Conservation (phyloP, 1,284 basidiomycete genomes). For the Paramarasmius palmivorus region DNA sequence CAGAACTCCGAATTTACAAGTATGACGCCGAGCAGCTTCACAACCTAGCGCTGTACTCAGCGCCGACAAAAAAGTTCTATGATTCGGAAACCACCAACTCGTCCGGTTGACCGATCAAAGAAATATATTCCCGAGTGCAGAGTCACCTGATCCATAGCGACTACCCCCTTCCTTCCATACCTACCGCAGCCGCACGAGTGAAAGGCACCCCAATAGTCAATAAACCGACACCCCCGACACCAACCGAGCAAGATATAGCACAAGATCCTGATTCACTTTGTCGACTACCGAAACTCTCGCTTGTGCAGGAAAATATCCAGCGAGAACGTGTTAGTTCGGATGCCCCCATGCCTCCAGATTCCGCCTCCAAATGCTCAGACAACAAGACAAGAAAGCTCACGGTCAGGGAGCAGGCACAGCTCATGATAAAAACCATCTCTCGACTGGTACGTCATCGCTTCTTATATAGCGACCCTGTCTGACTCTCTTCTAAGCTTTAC, state of each 20-base stretch:
- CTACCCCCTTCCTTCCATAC: slow-evolving; percentile 35
- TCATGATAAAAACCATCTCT: slow-evolving; percentile 53
- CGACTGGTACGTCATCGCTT: slow-evolving; percentile 45
- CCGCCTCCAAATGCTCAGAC: slow-evolving; percentile 22
- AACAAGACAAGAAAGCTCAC: slow-evolving; percentile 43
- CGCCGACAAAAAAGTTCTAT: slow-evolving; percentile 29
- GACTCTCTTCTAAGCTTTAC: slow-evolving; percentile 15
- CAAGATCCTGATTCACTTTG: slow-evolving; percentile 2
- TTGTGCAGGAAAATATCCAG: slow-evolving; percentile 8
- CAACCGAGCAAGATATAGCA: slow-evolving; percentile 9
- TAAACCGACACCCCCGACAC: slow-evolving; percentile 33
- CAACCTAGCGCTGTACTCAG: no score
- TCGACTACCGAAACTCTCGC: slow-evolving; percentile 9
- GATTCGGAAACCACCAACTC: slow-evolving; percentile 2
- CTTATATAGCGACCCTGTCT: slow-evolving; percentile 11
- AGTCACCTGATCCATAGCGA: not conserved
- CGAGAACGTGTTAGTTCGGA: not conserved
- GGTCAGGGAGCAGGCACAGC: slow-evolving; percentile 48
- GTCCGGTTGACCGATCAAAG: not conserved
- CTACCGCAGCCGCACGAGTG: slow-evolving; percentile 18
- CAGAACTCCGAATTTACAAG: slow-evolving; percentile 44
- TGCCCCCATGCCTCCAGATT: slow-evolving; percentile 17
- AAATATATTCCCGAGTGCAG: not conserved
- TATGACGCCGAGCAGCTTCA: slow-evolving; percentile 48
- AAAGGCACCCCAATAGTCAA: slow-evolving; percentile 20